Evolutionary conservation across 192 early-diverging fungal species (phyloP).

Genomic region (Thamnidium elegans): DNA sequence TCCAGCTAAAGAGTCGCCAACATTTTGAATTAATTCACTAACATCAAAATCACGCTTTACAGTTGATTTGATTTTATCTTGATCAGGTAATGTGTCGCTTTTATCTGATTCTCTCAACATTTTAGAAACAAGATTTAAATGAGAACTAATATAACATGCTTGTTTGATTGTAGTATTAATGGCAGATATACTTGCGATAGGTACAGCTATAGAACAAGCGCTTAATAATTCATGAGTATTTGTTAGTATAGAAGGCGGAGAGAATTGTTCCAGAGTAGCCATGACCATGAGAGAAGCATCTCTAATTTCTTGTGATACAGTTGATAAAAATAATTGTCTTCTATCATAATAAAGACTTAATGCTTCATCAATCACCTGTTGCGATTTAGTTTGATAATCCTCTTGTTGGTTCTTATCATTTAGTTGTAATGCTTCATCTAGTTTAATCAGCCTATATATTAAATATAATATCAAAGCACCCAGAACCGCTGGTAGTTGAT

Average conservation of each 20-base stretch:
- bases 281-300: constrained; percentile 44
- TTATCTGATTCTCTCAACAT: constrained; percentile 20
- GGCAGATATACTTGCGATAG: constrained; percentile 48
- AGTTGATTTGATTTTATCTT: constrained; percentile 5
- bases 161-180: constrained; percentile 51
- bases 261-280: constrained; percentile 50
- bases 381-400: neutral
- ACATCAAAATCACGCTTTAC: constrained; percentile 47
- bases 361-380: neutral
- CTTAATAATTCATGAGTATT: constrained; percentile 47
- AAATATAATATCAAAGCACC: neutral
- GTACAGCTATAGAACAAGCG: constrained; percentile 54
- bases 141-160: constrained; percentile 43
- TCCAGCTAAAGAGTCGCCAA: constrained; percentile 55
- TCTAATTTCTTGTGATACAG: constrained; percentile 39
- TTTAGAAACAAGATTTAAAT: constrained; percentile 38
- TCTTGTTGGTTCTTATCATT: neutral
- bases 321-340: constrained; percentile 26
- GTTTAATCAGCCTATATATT: neutral
- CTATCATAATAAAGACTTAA: neutral
- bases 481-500: too few relatives aligned
- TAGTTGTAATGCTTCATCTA: neutral
- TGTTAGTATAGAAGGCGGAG: constrained; percentile 40
- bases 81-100: neutral
- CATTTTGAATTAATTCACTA: constrained; percentile 49